Base-by-base conservation (phyloP, 1,139 yeast genomes). In the Hyphopichia khmerensis region DNA sequence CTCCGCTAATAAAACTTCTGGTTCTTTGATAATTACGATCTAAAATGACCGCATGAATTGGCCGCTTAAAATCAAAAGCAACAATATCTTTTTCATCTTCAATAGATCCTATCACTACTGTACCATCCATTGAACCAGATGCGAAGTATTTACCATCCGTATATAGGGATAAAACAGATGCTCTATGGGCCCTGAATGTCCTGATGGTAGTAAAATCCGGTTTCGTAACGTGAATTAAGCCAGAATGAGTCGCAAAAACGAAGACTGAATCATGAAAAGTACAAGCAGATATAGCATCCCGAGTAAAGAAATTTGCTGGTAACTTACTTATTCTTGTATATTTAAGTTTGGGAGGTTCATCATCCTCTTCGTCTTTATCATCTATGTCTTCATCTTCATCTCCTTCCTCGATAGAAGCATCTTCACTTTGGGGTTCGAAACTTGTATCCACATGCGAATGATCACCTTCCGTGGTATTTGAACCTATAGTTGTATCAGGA, bases 41-140 rank as follows among this genome's bases (percentile, higher is more conserved):
- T 5, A 95, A 62, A 0, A 91, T 86, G 3, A 93, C 95, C 0
- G 95, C 82, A 59, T 90, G 95, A 0, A 95, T 79, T 0, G 99
- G 98, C 29, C 98, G 68, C 54, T 87, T 85, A 60, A 90, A 88
- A 60, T 90, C 95, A 50, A 80, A 86, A 2, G 90, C 90, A 0
- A 79, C 72, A 3, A 86, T 79, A 51, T 85, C 95, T 24, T 73
- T 68, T 16, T 77, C 80, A 46, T 85, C 89, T 1, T 51, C 48
- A 0, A 87, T 68, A 0, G 91, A 78, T 0, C 96, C 95, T 10
- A 91, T 79, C 0, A 88, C 90, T 0, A 91, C 86, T 0, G 96
- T 87, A 0, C 99, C 98, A 58, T 93, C 98, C 72, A 91, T 84
- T 0, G 97, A 89, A 0, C 91, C 96, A 0, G 95, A 84, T 0